Evolutionary conservation across 371 early-diverging fungal species (phyloP), one percentile per base, ranked within the genome.

Genomic region (Coemansia sp.): DNA sequence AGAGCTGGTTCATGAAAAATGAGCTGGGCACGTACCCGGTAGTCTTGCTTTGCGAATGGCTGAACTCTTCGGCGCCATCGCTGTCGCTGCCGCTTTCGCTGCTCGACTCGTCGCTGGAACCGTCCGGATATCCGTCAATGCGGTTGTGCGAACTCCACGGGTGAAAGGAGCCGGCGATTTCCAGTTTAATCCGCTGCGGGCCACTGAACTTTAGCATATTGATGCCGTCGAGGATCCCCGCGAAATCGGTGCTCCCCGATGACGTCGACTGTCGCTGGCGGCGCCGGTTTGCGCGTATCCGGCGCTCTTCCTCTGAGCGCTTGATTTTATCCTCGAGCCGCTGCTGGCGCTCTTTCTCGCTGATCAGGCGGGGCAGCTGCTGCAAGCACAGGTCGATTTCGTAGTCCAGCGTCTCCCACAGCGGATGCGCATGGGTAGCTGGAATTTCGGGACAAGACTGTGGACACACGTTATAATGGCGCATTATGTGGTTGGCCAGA

Each of bases 361-460:
- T 81, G 46, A 89, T 74, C 33, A 90, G 58, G 0, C 66, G 84
- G 2, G 97, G 96, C 40, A 97, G 69, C 79, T 98, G 98, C 49
- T 89, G 84, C 5, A 97, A 78, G 71, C 94, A 94, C 85, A 90
- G 85, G 66, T 97, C 97, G 11, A 94, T 90, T 14, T 94, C 97
- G 5, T 95, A 77, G 67, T 98, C 98, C 91, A 96, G 94, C 12
- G 89, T 84, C 39, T 91, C 87, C 98, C 98, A 98, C 86, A 97
- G 86, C 12, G 93, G 92, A 65, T 97, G 95, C 61, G 93, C 87
- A 64, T 94, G 91, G 6, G 97, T 96, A 9, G 83, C 77, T 2
- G 97, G 96, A 31, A 97, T 79, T 18, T 80, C 81, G 2, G 97
- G 97, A 6, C 82, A 84, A 3, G 93, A 90, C 84, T 93, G 87